A percentile compares a stretch with the other conserved stretches of the same genome.
Evolutionary conservation across 2,329 filamentous ascomycete species (phyloP).

Genomic region (Magnaporthiopsis rhizophila): DNA sequence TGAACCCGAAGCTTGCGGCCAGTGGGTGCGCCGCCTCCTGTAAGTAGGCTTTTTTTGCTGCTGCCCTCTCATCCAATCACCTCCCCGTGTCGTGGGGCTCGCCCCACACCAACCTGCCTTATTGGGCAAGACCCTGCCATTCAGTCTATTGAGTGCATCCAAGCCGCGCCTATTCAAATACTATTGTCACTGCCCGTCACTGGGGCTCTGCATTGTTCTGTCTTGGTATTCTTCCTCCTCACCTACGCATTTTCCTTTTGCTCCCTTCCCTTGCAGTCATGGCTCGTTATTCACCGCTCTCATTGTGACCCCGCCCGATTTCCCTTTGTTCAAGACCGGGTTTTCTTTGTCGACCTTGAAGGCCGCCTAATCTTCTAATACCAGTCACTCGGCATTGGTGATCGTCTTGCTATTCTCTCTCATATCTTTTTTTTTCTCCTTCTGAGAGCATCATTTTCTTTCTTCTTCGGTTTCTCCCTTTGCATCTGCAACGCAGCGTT

Average conservation of each 20-base stretch:
- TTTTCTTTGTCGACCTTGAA: background rate
- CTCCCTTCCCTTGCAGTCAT: background rate
- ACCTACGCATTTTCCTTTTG: background rate
- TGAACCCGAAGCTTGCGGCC: background rate
- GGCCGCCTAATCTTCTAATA: background rate
- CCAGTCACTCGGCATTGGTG: background rate
- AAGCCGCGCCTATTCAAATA: background rate
- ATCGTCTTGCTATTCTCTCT: conserved; percentile 4
- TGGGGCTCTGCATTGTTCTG: background rate
- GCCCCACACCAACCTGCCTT: background rate
- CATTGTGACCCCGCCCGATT: background rate
- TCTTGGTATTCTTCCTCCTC: background rate
- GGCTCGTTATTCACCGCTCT: background rate
- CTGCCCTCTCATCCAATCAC: background rate
- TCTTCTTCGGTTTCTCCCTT: conserved; percentile 10
- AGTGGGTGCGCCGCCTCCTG: background rate
- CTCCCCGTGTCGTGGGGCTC: no score
- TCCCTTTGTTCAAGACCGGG: background rate
- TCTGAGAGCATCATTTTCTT: conserved; percentile 1
- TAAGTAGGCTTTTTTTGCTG: background rate
- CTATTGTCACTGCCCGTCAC: background rate
- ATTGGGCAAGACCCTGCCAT: background rate
- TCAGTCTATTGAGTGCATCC: background rate
- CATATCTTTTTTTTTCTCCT: conserved; percentile 2
- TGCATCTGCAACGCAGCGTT: conserved; percentile 2